Conservation (phyloP, 176 grass and related monocot genomes). For the Avena eriantha region DNA sequence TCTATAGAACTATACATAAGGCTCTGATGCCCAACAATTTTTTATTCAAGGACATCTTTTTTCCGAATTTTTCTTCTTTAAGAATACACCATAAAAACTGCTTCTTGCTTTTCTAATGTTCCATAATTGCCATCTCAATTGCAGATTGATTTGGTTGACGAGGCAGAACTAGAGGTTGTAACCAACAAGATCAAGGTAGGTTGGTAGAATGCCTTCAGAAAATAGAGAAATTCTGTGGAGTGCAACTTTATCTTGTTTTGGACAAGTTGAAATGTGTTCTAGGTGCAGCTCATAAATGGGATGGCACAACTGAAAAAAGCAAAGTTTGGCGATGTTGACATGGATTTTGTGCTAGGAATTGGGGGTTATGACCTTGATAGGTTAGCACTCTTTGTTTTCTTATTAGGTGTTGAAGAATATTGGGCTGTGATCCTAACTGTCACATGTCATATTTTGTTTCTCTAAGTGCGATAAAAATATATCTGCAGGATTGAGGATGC, state of each 20-base stretch:
- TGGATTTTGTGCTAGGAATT: constrained; percentile 79
- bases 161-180: constrained; percentile 56
- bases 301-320: constrained; percentile 61
- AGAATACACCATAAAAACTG: constrained; percentile 1
- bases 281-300: constrained; percentile 67
- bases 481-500: constrained; percentile 63
- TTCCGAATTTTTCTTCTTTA: constrained; percentile 19
- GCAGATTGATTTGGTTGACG: constrained; percentile 70
- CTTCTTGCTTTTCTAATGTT: constrained; percentile 29
- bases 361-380: constrained; percentile 76
- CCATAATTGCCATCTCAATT: background rate
- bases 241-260: background rate
- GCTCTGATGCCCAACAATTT: background rate
- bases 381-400: constrained; percentile 19
- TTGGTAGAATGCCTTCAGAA: background rate
- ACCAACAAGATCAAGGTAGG: constrained; percentile 77
- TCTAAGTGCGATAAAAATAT: constrained; percentile 1
- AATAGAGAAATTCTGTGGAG: background rate
- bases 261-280: background rate
- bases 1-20: background rate
- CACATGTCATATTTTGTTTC: constrained; percentile 10
- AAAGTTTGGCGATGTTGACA: constrained; percentile 66
- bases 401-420: background rate
- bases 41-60: background rate
- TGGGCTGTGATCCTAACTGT: background rate